Percentiles rank a stretch among this genome's conserved stretches.
Evolutionary conservation across 140 eudicot species (phyloP).

Genomic region (Cichorium intybus): DNA sequence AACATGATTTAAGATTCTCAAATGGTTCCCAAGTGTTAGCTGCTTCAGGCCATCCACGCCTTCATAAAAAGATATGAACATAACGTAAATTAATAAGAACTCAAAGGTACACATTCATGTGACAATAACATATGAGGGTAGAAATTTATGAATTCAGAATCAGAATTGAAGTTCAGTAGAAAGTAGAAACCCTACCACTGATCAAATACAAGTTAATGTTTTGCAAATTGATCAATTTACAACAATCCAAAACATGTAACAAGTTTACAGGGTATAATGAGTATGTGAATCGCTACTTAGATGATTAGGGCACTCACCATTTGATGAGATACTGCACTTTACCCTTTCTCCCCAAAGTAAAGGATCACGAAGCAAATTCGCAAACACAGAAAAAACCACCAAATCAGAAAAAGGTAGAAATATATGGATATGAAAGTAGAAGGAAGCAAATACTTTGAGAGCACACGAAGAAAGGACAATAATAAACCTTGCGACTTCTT

Average conservation of each 20-base stretch:
- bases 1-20: slow-evolving; percentile 62
- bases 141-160: background rate
- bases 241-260: slow-evolving; percentile 8
- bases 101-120: background rate
- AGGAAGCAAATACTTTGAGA: background rate
- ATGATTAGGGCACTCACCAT: slow-evolving; percentile 53
- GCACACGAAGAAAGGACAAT: background rate
- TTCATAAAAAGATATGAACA: slow-evolving; percentile 23
- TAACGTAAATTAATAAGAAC: background rate
- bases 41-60: slow-evolving; percentile 98
- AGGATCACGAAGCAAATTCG: slow-evolving; percentile 16
- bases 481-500: slow-evolving; percentile 64
- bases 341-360: slow-evolving; percentile 49
- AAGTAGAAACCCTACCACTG: background rate
- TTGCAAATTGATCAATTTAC: background rate
- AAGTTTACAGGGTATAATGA: slow-evolving; percentile 6
- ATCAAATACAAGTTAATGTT: background rate
- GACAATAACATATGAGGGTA: background rate
- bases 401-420: slow-evolving; percentile 20
- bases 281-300: background rate
- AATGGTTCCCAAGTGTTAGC: slow-evolving; percentile 94
- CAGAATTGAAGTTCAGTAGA: background rate
- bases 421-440: background rate
- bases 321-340: slow-evolving; percentile 75
- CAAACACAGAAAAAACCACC: slow-evolving; percentile 18